A percentile compares a stretch with the other conserved stretches of the same genome.
Evolutionary conservation across 2,329 filamentous ascomycete species (phyloP).

Genomic region (Biscogniauxia mediterranea): DNA sequence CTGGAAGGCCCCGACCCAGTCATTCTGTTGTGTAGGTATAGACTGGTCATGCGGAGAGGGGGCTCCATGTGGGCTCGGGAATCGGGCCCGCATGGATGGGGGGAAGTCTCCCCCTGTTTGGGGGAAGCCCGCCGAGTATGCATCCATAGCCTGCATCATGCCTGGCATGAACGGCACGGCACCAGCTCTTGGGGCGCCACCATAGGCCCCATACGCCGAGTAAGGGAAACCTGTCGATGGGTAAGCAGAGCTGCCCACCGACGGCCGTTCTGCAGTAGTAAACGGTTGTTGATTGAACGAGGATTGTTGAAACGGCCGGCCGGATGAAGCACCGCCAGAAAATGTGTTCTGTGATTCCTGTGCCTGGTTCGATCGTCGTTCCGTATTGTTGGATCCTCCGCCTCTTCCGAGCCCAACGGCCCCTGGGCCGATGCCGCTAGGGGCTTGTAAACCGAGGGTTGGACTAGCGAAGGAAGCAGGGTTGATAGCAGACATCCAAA

Average conservation of each 20-base stretch:
- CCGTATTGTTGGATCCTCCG: constrained; percentile 40
- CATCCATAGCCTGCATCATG: constrained; percentile 41
- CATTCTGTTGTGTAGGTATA: constrained; percentile 42
- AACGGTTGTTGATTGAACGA: constrained; percentile 39
- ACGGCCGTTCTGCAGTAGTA: constrained; percentile 41
- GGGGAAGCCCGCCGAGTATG: constrained; percentile 41
- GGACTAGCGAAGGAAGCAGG: constrained; percentile 90
- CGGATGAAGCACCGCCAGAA: constrained; percentile 35
- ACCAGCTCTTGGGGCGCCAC: constrained; percentile 37
- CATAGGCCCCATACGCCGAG: constrained; percentile 44
- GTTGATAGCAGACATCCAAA: constrained; percentile 99
- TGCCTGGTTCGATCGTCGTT: constrained; percentile 47
- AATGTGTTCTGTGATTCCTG: constrained; percentile 42
- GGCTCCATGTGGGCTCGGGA: constrained; percentile 34
- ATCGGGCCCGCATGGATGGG: constrained; percentile 41
- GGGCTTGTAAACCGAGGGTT: constrained; percentile 67
- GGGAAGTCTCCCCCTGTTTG: constrained; percentile 43
- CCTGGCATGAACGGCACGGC: constrained; percentile 38
- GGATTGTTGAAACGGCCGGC: constrained; percentile 42
- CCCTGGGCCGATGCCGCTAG: constrained; percentile 64
- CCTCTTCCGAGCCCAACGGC: constrained; percentile 58
- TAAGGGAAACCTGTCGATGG: constrained; percentile 41
- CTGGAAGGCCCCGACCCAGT: constrained; percentile 66
- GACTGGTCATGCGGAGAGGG: constrained; percentile 35
- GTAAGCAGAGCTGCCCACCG: constrained; percentile 39